These are phyloP conservation scores for Volutella citrinella DNA, from an alignment of 2,329 filamentous ascomycete species.

Conservation along the genomic window DNA sequence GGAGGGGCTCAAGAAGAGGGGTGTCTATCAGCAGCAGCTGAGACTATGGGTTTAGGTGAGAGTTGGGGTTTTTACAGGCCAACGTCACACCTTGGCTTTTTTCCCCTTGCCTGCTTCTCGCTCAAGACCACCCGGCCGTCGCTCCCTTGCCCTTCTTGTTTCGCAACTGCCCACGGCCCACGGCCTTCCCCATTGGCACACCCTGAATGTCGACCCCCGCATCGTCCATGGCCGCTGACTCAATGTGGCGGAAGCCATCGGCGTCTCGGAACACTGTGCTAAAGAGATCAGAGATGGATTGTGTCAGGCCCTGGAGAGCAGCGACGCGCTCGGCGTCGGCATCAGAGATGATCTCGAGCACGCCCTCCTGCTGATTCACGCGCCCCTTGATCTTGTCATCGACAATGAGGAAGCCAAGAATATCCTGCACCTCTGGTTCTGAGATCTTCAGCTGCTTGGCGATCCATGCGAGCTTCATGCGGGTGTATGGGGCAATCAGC, in stretches of 20 bases:
- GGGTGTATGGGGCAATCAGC: slow-evolving; percentile 89
- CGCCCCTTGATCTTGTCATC: slow-evolving; percentile 83
- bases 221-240: slow-evolving; percentile 27
- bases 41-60: too few species aligned
- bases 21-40: too few species aligned
- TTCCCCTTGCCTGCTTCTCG: slow-evolving; percentile 1
- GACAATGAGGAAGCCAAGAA: slow-evolving; percentile 90
- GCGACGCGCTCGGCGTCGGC: slow-evolving; percentile 71
- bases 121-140: slow-evolving; percentile 13
- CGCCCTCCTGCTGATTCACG: slow-evolving; percentile 85
- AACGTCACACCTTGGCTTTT: too few species aligned
- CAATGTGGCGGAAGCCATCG: slow-evolving; percentile 58
- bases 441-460: slow-evolving; percentile 84
- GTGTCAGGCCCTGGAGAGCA: slow-evolving; percentile 70
- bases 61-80: too few species aligned
- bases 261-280: slow-evolving; percentile 71
- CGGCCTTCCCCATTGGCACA: slow-evolving; percentile 14
- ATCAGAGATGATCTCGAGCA: slow-evolving; percentile 73
- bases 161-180: slow-evolving; percentile 8
- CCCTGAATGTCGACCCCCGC: slow-evolving; percentile 26
- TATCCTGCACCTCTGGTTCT: slow-evolving; percentile 85
- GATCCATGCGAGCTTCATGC: slow-evolving; percentile 86
- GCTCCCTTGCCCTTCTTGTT: slow-evolving; percentile 21
- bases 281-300: slow-evolving; percentile 68
- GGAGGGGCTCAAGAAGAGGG: too few species aligned